These are phyloP conservation scores for Gaeumannomyces sp. DNA, from an alignment of 2,329 filamentous ascomycete genomes.

Conservation along the genomic window DNA sequence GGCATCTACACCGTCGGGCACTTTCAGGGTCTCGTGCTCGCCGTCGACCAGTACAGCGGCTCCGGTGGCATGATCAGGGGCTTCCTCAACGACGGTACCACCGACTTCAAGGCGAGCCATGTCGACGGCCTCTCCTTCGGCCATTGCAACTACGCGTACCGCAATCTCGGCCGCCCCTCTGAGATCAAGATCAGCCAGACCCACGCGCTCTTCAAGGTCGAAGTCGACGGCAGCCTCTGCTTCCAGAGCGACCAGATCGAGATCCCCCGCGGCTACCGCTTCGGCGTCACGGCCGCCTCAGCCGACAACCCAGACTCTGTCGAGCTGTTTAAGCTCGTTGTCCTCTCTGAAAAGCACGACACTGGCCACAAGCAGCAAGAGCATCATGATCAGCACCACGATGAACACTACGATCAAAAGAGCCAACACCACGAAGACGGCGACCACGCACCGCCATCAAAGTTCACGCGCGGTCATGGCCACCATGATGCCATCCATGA, in stretches of 20 bases:
- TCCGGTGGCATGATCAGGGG: conserved; percentile 74
- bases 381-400: conserved; percentile 27
- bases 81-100: conserved; percentile 86
- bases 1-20: conserved; percentile 79
- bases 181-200: conserved; percentile 68
- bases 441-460: conserved; percentile 11
- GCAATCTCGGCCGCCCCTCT: conserved; percentile 82
- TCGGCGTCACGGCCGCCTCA: conserved; percentile 82
- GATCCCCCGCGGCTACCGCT: conserved; percentile 74
- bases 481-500: conserved; percentile 13
- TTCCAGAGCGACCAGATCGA: conserved; percentile 76
- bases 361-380: conserved; percentile 18
- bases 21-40: conserved; percentile 86
- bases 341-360: conserved; percentile 49
- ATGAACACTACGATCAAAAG: conserved; percentile 25
- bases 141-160: conserved; percentile 84
- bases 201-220: conserved; percentile 62
- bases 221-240: conserved; percentile 72
- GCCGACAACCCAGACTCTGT: conserved; percentile 92
- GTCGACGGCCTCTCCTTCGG: conserved; percentile 87
- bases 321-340: conserved; percentile 81
- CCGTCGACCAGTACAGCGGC: conserved; percentile 78
- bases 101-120: conserved; percentile 70
- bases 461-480: conserved; percentile 15
- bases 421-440: conserved; percentile 13